Conservation (phyloP, 176 grass and related monocot genomes). For the Musa schizocarpa region DNA sequence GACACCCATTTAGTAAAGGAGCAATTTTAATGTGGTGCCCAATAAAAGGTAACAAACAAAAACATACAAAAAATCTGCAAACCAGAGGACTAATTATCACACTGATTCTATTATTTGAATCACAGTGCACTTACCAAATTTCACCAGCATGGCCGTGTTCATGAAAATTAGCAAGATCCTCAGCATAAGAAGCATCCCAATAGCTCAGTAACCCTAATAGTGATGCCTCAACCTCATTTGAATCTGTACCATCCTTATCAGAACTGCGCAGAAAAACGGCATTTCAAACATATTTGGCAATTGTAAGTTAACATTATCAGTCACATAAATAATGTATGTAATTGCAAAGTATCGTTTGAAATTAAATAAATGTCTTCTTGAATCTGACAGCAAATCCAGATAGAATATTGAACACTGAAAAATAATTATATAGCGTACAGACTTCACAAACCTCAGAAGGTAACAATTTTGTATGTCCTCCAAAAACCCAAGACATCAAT, state of each 20-base stretch:
- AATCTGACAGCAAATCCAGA: not conserved
- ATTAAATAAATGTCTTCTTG: not conserved
- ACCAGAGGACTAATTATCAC: not conserved
- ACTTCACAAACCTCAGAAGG: not conserved
- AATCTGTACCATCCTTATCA: constrained; percentile 75
- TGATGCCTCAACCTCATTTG: constrained; percentile 64
- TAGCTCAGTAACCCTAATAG: constrained; percentile 84
- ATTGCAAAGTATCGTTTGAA: not conserved
- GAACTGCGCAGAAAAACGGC: constrained; percentile 33
- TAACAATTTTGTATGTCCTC: not conserved
- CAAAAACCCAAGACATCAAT: not conserved
- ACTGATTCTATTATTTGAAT: not conserved
- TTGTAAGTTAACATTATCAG: not conserved
- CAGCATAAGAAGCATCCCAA: constrained; percentile 83
- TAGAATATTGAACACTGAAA: not conserved
- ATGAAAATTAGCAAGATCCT: constrained; percentile 93
- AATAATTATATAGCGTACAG: not conserved
- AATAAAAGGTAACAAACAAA: not conserved
- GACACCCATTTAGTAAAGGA: not conserved
- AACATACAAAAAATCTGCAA: not conserved
- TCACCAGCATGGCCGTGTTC: constrained; percentile 80
- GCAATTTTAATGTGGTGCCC: not conserved
- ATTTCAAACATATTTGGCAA: constrained; percentile 10
- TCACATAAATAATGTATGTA: not conserved
- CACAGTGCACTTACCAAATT: constrained; percentile 52